Evolutionary conservation across 2,329 filamentous ascomycete species (phyloP), one percentile per base, ranked within the genome.

Genomic region (Sclerotinia minor): DNA sequence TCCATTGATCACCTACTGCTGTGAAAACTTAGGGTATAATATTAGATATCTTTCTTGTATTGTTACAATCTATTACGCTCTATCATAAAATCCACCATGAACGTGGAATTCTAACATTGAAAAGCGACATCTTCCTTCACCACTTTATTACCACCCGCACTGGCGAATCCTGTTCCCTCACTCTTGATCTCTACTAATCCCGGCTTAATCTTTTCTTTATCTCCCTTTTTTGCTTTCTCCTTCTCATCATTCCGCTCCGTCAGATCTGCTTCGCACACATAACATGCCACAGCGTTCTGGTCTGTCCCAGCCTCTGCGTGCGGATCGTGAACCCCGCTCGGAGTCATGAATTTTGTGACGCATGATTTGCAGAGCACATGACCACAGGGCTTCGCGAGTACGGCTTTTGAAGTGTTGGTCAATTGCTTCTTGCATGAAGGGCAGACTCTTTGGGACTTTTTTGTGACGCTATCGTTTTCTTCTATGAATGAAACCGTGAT

Each of bases 161-260:
- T 91, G 5, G 94, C 94, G 79, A 97, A 98, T 0, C 94, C 94
- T 0, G 94, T 98, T 0, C 94, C 94, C 74, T 97, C 94, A 47
- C 89, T 92, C 72, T 86, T 88, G 60, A 98, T 85, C 75, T 91
- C 87, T 3, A 97, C 89, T 45, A 97, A 76, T 0, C 94, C 94
- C 0, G 89, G 86, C 69, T 83, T 87, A 47, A 90, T 83, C 64
- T 81, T 86, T 47, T 87, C 84, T 72, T 86, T 86, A 53, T 82
- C 81, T 9, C 80, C 81, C 59, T 83, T 81, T 67, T 77, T 74
- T 72, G 73, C 77, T 50, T 81, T 80, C 13, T 85, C 87, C 64
- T 82, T 80, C 68, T 74, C 69, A 9, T 65, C 58, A 3, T 75
- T 74, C 61, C 74, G 77, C 54, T 82, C 81, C 8, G 87, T 88